Evolutionary conservation across 345 rosid genomes (phyloP).

Genomic region (Geranium brycei): DNA sequence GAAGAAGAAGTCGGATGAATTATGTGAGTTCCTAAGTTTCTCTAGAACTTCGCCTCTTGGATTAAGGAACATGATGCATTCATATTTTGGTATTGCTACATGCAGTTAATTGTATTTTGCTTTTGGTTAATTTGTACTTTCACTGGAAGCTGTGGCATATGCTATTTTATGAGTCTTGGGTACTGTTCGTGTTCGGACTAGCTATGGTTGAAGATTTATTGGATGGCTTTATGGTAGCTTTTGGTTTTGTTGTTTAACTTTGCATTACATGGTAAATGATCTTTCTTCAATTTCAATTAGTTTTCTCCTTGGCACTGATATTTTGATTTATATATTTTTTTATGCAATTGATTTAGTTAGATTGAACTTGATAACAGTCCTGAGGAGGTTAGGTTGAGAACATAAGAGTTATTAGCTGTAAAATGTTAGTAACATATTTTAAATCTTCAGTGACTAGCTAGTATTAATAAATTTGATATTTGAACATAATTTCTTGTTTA

Average conservation of each 20-base stretch:
- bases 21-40: conserved; percentile 30
- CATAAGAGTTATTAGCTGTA: too few relatives aligned
- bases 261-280: background rate
- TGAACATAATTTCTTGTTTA: too few relatives aligned
- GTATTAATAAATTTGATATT: too few relatives aligned
- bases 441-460: too few relatives aligned
- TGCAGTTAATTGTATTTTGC: background rate
- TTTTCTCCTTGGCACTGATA: background rate
- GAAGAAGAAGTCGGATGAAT: conserved; percentile 33
- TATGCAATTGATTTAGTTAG: too few relatives aligned
- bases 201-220: background rate
- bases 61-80: conserved; percentile 3
- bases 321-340: too few relatives aligned
- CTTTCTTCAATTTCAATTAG: background rate
- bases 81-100: background rate
- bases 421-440: too few relatives aligned
- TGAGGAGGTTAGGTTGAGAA: too few relatives aligned
- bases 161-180: too few relatives aligned
- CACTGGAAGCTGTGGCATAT: background rate
- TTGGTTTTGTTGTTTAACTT: background rate
- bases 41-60: background rate
- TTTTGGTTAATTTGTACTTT: background rate
- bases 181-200: background rate
- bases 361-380: too few relatives aligned
- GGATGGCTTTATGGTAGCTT: background rate